These are phyloP conservation scores for Paramecium sonneborni DNA, from an alignment of 73 alveolate genomes.

Conservation along the genomic window DNA sequence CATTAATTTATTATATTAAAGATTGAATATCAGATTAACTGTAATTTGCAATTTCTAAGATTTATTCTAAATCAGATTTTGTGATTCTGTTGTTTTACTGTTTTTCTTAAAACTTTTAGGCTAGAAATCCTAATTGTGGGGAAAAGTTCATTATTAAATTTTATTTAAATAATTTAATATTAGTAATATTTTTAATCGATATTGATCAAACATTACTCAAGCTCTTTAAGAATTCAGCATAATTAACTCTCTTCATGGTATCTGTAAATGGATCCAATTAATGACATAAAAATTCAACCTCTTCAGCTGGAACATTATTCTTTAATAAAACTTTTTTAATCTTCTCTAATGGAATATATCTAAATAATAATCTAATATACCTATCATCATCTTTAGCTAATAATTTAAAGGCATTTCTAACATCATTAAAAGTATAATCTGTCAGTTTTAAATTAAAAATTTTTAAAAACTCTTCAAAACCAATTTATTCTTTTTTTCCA, in stretches of 20 bases:
- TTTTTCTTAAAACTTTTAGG: background rate
- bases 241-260: slow-evolving; percentile 65
- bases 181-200: background rate
- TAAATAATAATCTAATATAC: background rate
- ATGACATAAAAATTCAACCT: slow-evolving; percentile 66
- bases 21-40: background rate
- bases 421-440: slow-evolving; percentile 67
- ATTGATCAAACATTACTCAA: slow-evolving; percentile 52
- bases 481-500: slow-evolving; percentile 63
- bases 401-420: slow-evolving; percentile 67
- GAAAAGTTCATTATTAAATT: slow-evolving; percentile 11
- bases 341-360: slow-evolving; percentile 61
- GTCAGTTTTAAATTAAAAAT: slow-evolving; percentile 64
- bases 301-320: slow-evolving; percentile 60
- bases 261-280: slow-evolving; percentile 68
- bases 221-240: slow-evolving; percentile 54
- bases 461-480: slow-evolving; percentile 68
- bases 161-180: background rate
- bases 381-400: slow-evolving; percentile 70
- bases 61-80: background rate
- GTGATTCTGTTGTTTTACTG: background rate
- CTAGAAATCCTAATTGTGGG: slow-evolving; percentile 21
- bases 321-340: slow-evolving; percentile 58
- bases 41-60: background rate
- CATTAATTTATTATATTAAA: background rate